Percentiles rank a stretch among this genome's conserved stretches.
These are phyloP conservation scores for Diaporthe amygdali DNA, from an alignment of 2,329 filamentous ascomycete genomes.

Conservation along the genomic window DNA sequence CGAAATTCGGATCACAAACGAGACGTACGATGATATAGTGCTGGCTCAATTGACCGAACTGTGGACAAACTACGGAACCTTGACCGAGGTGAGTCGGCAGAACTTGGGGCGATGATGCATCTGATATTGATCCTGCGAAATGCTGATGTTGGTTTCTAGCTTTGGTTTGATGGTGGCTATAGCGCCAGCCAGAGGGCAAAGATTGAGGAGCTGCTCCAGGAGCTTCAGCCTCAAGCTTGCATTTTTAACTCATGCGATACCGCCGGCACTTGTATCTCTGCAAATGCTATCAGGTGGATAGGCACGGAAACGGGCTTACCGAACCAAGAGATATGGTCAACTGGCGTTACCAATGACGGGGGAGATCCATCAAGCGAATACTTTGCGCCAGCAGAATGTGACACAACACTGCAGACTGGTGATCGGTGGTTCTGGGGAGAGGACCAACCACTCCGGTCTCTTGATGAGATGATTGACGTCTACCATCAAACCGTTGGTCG, in stretches of 20 bases:
- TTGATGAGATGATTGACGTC: conserved; percentile 31
- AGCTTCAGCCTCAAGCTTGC: conserved; percentile 30
- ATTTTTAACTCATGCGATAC: conserved; percentile 32
- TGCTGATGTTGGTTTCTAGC: conserved; percentile 16
- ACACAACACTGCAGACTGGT: conserved; percentile 31
- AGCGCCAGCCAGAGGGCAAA: conserved; percentile 29
- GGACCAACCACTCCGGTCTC: conserved; percentile 28
- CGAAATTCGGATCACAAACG: conserved; percentile 30
- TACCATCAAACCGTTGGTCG: conserved; percentile 33
- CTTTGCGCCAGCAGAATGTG: conserved; percentile 32
- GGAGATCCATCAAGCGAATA: conserved; percentile 30
- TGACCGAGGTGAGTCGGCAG: conserved; percentile 30
- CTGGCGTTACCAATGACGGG: conserved; percentile 28
- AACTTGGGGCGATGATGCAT: too few relatives aligned
- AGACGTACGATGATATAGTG: conserved; percentile 33
- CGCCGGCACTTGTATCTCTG: conserved; percentile 30
- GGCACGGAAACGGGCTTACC: conserved; percentile 31
- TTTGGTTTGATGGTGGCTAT: conserved; percentile 35
- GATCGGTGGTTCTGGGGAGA: conserved; percentile 33
- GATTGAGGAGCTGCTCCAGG: conserved; percentile 28
- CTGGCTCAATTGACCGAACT: conserved; percentile 31
- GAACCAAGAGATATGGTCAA: conserved; percentile 33
- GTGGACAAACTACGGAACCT: conserved; percentile 30
- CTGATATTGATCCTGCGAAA: not conserved
- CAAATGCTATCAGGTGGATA: conserved; percentile 31